Percentiles rank a stretch among this genome's conserved stretches.
Evolutionary conservation across 129 eudicot genomes (phyloP).

Genomic region (Chrysanthemum makinoi): DNA sequence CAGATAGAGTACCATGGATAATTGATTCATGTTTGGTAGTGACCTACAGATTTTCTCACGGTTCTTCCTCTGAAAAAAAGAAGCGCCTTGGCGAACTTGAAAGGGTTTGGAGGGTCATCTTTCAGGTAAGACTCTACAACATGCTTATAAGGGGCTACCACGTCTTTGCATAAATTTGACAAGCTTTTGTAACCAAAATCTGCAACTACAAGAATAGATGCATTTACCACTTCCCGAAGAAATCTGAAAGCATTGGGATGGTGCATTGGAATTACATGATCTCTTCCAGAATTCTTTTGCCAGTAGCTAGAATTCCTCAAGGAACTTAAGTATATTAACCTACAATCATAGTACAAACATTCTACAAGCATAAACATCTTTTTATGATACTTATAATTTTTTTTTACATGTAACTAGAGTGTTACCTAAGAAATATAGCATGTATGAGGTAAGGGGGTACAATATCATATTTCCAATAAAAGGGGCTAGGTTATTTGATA

Average conservation of each 20-base stretch:
- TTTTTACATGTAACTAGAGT: too few species aligned
- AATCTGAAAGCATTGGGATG: slow-evolving; percentile 96
- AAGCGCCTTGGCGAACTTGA: slow-evolving; percentile 58
- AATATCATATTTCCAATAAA: too few species aligned
- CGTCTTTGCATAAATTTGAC: slow-evolving; percentile 72
- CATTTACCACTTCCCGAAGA: slow-evolving; percentile 60
- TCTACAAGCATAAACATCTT: too few species aligned
- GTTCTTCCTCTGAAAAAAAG: slow-evolving; percentile 89
- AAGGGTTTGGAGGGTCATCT: slow-evolving; percentile 65
- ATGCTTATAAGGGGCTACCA: slow-evolving; percentile 90
- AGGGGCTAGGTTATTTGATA: too few species aligned
- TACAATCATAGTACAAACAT: too few species aligned
- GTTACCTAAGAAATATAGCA: too few species aligned
- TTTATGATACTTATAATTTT: too few species aligned
- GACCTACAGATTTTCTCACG: slow-evolving; percentile 25
- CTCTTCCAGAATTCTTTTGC: slow-evolving; percentile 82
- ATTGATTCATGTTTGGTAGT: slow-evolving; percentile 24
- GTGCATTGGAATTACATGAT: slow-evolving; percentile 89
- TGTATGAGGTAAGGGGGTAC: too few species aligned
- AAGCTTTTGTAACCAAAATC: too few species aligned
- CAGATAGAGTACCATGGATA: background rate
- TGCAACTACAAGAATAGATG: slow-evolving; percentile 67
- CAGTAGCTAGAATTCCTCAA: slow-evolving; percentile 63
- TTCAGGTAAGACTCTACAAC: slow-evolving; percentile 61
- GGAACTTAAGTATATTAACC: slow-evolving; percentile 24